phyloP scores from a whole-genome alignment of 495 filamentous ascomycete species.

The Penicillium parvum region DNA sequence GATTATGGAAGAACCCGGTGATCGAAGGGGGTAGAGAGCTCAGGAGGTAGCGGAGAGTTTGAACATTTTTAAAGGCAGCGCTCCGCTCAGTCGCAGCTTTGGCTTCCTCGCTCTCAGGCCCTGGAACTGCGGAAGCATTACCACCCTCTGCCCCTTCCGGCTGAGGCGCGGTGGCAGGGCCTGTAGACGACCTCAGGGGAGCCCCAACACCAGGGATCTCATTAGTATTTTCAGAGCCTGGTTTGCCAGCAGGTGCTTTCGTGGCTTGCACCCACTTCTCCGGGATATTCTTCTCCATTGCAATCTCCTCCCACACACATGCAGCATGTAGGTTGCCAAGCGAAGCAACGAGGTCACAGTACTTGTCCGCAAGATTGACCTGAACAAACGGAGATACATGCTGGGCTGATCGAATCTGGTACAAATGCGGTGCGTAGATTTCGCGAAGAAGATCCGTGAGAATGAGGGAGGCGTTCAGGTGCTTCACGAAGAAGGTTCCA shows the following conservation, averaged over 20 bases:
- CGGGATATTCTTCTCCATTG: conserved; percentile 63
- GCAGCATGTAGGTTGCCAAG: conserved; percentile 73
- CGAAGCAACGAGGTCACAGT: conserved; percentile 59
- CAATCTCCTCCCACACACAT: conserved; percentile 78
- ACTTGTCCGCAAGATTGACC: conserved; percentile 78
- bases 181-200: conserved; percentile 10
- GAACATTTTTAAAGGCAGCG: conserved; percentile 71
- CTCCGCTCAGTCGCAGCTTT: conserved; percentile 41
- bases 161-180: conserved; percentile 13
- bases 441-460: conserved; percentile 68
- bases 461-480: conserved; percentile 68
- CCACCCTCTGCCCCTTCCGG: conserved; percentile 20
- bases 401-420: conserved; percentile 55
- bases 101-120: conserved; percentile 32
- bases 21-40: conserved; percentile 67
- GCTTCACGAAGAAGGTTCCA: conserved; percentile 73
- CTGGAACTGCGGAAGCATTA: conserved; percentile 26
- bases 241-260: conserved; percentile 45
- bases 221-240: conserved; percentile 42
- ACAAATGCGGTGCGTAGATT: conserved; percentile 61
- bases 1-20: conserved; percentile 69
- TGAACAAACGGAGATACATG: conserved; percentile 55
- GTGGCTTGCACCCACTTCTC: conserved; percentile 63
- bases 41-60: conserved; percentile 69
- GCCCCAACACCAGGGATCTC: conserved; percentile 28